Evolutionary conservation across 768 basidiomycete genomes (phyloP).

Genomic region (Boletus eberwhitei): DNA sequence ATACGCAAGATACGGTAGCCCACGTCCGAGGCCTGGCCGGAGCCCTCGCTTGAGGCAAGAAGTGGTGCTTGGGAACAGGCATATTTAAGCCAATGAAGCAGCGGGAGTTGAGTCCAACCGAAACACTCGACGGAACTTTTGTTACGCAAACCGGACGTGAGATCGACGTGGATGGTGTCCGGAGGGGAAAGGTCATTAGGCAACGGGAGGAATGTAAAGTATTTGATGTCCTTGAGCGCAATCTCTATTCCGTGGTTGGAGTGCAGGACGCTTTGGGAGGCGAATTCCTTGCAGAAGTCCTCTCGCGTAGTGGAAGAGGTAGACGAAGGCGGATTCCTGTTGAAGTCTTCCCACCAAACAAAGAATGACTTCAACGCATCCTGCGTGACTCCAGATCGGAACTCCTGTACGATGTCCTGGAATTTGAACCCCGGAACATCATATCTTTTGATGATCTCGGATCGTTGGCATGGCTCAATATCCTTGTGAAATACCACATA

Average conservation of each 20-base stretch:
- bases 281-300: slow-evolving; percentile 35
- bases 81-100: slow-evolving; percentile 69
- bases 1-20: slow-evolving; percentile 61
- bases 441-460: slow-evolving; percentile 7
- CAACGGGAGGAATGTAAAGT: slow-evolving; percentile 53
- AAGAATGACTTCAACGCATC: slow-evolving; percentile 10
- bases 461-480: background rate
- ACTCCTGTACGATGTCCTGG: slow-evolving; percentile 8
- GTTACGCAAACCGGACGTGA: slow-evolving; percentile 52
- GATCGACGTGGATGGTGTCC: slow-evolving; percentile 62
- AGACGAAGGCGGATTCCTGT: background rate
- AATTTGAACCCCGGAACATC: background rate
- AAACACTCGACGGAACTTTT: slow-evolving; percentile 45
- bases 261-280: slow-evolving; percentile 35
- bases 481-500: slow-evolving; percentile 5
- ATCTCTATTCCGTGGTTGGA: background rate
- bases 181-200: slow-evolving; percentile 72
- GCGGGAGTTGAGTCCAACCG: slow-evolving; percentile 70
- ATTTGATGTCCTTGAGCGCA: slow-evolving; percentile 58
- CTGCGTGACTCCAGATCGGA: slow-evolving; percentile 5
- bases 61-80: slow-evolving; percentile 42
- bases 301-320: background rate
- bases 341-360: slow-evolving; percentile 7
- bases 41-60: background rate
- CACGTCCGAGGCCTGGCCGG: slow-evolving; percentile 26